phyloP scores from a whole-genome alignment of 2,329 filamentous ascomycete species.

The Karstenula rhodostoma region DNA sequence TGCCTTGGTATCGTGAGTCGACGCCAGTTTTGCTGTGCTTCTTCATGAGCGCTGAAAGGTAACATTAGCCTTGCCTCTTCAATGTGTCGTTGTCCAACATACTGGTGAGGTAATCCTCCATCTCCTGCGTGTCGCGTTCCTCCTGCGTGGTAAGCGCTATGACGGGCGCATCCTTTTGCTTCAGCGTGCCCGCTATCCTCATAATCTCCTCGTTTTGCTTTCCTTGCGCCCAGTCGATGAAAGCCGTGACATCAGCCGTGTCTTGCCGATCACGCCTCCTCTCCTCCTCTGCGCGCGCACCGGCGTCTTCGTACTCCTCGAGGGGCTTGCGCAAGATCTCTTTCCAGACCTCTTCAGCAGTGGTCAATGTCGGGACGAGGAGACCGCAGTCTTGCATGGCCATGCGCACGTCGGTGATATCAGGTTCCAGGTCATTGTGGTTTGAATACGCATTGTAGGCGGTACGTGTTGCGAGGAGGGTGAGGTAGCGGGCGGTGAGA shows the following conservation, averaged over 20 bases:
- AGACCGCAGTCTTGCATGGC: constrained; percentile 84
- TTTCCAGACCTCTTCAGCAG: constrained; percentile 72
- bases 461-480: constrained; percentile 75
- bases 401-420: constrained; percentile 81
- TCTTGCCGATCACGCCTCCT: constrained; percentile 71
- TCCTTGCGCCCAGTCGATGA: constrained; percentile 80
- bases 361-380: constrained; percentile 72
- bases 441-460: constrained; percentile 75
- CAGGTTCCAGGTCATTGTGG: constrained; percentile 69
- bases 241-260: constrained; percentile 76
- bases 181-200: constrained; percentile 75
- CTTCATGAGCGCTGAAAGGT: constrained; percentile 75
- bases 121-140: constrained; percentile 53
- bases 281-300: constrained; percentile 53
- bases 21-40: constrained; percentile 91
- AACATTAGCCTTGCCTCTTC: constrained; percentile 25
- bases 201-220: constrained; percentile 79
- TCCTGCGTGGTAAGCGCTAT: constrained; percentile 52
- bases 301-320: constrained; percentile 51
- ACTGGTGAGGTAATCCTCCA: constrained; percentile 59
- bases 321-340: constrained; percentile 59
- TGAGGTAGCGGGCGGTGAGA: constrained; percentile 81
- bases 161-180: constrained; percentile 35
- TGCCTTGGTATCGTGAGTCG: constrained; percentile 85
- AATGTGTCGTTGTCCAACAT: constrained; percentile 17